phyloP scores from a whole-genome alignment of 2,329 filamentous ascomycete species.

The Beauveria scarabaeidicola region DNA sequence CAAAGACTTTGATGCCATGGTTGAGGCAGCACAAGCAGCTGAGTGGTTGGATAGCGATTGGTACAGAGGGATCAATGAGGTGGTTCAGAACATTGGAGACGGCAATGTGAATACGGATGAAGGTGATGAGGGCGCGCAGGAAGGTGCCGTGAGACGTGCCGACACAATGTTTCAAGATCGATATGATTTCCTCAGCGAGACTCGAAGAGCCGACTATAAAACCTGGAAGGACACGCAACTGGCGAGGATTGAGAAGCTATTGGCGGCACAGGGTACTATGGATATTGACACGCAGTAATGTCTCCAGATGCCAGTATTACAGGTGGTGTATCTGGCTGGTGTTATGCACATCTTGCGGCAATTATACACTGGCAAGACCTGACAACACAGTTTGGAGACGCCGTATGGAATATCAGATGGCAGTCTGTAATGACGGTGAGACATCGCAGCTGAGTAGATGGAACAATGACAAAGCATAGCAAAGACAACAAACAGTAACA shows the following conservation, averaged over 20 bases:
- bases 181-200: constrained; percentile 62
- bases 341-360: background rate
- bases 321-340: background rate
- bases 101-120: constrained; percentile 21
- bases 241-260: constrained; percentile 42
- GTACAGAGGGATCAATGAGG: constrained; percentile 51
- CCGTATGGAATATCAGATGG: background rate
- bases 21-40: constrained; percentile 47
- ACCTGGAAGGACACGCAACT: constrained; percentile 57
- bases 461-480: no score
- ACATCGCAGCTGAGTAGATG: no score
- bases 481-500: no score
- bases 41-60: constrained; percentile 56
- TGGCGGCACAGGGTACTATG: constrained; percentile 22
- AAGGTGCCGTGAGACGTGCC: constrained; percentile 36
- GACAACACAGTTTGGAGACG: background rate
- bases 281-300: constrained; percentile 19
- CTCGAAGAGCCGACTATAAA: constrained; percentile 50
- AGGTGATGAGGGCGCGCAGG: constrained; percentile 28
- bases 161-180: constrained; percentile 70
- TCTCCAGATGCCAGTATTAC: background rate
- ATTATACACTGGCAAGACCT: background rate
- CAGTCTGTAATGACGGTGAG: background rate
- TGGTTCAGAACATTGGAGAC: constrained; percentile 27
- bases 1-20: constrained; percentile 53